Percentiles rank a stretch among this genome's conserved stretches.
These are phyloP conservation scores for Neobulgaria alba DNA, from an alignment of 2,329 filamentous ascomycete genomes.

Conservation along the genomic window DNA sequence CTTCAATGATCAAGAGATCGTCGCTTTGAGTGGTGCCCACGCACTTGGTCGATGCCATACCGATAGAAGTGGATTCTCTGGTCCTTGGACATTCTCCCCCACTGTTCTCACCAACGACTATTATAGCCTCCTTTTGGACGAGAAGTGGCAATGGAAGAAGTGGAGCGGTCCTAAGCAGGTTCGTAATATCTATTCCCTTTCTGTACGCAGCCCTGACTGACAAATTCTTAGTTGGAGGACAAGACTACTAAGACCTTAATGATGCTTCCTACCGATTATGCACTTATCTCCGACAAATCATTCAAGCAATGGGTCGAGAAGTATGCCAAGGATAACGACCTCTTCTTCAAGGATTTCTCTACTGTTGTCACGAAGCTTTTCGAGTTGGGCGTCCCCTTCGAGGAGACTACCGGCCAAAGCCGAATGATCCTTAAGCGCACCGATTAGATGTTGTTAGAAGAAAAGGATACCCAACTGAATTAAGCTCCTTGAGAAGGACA, in stretches of 20 bases:
- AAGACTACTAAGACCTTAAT: constrained; percentile 80
- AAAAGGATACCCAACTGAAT: too few relatives aligned
- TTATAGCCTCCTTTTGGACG: constrained; percentile 76
- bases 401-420: constrained; percentile 49
- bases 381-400: constrained; percentile 88
- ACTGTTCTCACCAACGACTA: constrained; percentile 93
- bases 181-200: constrained; percentile 14
- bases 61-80: constrained; percentile 78
- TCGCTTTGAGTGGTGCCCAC: constrained; percentile 79
- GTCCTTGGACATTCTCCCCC: constrained; percentile 87
- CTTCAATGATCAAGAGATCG: constrained; percentile 95
- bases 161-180: constrained; percentile 80
- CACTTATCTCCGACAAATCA: constrained; percentile 76
- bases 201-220: constrained; percentile 7
- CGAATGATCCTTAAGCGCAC: constrained; percentile 56
- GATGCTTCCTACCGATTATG: constrained; percentile 95
- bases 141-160: constrained; percentile 90
- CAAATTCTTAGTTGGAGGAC: constrained; percentile 62
- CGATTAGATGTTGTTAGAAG: too few relatives aligned
- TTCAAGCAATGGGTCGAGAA: constrained; percentile 74
- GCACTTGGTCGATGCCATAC: constrained; percentile 83
- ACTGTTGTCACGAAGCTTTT: constrained; percentile 74
- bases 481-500: too few relatives aligned
- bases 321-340: constrained; percentile 84
- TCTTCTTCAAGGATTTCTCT: constrained; percentile 90